Evolutionary conservation across 2,329 filamentous ascomycete genomes (phyloP), one percentile per base, ranked within the genome.

Genomic region (Fusarium heterosporum): DNA sequence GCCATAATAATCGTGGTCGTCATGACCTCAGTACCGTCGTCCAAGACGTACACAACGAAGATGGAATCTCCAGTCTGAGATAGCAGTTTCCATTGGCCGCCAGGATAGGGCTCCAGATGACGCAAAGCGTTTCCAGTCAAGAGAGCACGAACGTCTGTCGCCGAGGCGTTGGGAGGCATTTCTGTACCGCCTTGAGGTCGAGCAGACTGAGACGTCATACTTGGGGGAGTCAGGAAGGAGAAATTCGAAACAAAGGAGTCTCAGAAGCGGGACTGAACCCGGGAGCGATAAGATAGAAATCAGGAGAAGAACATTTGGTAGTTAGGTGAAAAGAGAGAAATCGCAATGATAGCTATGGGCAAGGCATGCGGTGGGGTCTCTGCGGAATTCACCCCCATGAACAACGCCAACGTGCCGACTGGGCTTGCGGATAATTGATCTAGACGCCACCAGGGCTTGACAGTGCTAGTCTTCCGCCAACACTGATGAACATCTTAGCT

Each of bases 91-190:
- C 66, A 69, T 13, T 19, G 30, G 14, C 66, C 66, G 25, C 61
- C 64, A 17, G 60, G 19, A 46, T 26, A 22, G 29, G 61, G 56
- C 30, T 56, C 64, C 43, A 69, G 52, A 36, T 55, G 59, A 40
- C 52, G 30, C 51, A 65, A 41, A 50, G 40, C 34, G 36, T 40
- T 12, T 10, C 32, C 30, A 53, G 30, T 19, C 38, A 55, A 55
- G 28, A 55, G 7, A 61, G 47, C 50, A 12, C 43, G 12, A 17
- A 60, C 40, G 16, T 62, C 59, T 8, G 36, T 30, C 16, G 32
- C 22, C 10, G 58, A 58, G 28, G 54, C 47, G 38, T 16, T 42
- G n/a, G 25, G 8, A 22, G 58, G 56, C 22, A 50, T 29, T 10
- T 38, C 9, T 13, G 38, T 8, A 8, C 28, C 12, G 11, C 22